Evolutionary conservation across 73 alveolate species (phyloP).

Genomic region (Tetrahymena thermophila): DNA sequence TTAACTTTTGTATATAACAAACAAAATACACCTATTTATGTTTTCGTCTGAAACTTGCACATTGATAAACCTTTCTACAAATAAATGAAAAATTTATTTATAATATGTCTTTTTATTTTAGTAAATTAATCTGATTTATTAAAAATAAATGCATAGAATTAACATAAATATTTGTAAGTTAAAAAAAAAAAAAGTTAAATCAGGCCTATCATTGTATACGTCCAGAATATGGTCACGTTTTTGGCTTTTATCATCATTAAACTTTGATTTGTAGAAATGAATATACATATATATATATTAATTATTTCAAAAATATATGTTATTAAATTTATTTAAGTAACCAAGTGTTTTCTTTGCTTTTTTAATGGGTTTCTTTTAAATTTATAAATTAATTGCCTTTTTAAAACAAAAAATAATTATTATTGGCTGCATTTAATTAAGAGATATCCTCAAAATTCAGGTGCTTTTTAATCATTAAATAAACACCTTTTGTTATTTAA

Average conservation of each 20-base stretch:
- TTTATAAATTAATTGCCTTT: neutral
- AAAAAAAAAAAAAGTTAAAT: neutral
- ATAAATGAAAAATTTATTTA: too few species aligned
- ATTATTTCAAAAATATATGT: neutral
- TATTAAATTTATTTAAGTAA: neutral
- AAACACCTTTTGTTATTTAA: too few species aligned
- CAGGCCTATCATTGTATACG: conserved; percentile 2
- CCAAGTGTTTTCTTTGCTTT: neutral
- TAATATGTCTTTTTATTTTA: too few species aligned
- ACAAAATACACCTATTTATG: neutral
- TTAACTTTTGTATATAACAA: neutral
- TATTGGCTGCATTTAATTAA: neutral
- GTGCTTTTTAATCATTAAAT: neutral
- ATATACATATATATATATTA: neutral
- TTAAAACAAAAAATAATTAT: neutral
- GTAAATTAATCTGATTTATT: too few species aligned
- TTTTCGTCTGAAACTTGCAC: neutral
- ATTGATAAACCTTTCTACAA: neutral
- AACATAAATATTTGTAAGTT: neutral
- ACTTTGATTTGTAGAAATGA: neutral
- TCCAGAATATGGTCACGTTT: neutral
- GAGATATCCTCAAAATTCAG: neutral
- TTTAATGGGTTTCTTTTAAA: neutral
- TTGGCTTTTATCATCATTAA: neutral
- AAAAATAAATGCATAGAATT: too few species aligned